phyloP scores from a whole-genome alignment of 2,329 filamentous ascomycete genomes.

The Aspergillus sergii region DNA sequence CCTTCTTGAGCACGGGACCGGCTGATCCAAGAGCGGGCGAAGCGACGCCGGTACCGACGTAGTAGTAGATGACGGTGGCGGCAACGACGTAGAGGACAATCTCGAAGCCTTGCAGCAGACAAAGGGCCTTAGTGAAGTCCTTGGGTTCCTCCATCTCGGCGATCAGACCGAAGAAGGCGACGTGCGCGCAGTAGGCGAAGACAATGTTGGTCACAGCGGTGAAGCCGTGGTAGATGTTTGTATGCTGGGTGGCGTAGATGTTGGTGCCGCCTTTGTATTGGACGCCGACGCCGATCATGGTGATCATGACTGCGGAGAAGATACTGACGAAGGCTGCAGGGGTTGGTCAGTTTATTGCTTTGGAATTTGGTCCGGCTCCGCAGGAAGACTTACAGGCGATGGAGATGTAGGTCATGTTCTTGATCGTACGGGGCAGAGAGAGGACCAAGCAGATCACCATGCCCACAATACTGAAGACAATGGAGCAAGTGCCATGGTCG shows the following conservation, averaged over 20 bases:
- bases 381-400: conserved; percentile 50
- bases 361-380: neutral
- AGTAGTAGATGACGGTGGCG: conserved; percentile 70
- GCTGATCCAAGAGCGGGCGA: conserved; percentile 69
- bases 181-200: conserved; percentile 69
- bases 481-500: conserved; percentile 63
- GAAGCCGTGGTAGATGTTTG: conserved; percentile 58
- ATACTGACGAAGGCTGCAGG: conserved; percentile 64
- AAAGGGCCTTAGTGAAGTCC: conserved; percentile 65
- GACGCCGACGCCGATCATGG: conserved; percentile 67
- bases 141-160: conserved; percentile 64
- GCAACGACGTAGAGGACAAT: conserved; percentile 66
- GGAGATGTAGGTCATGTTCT: conserved; percentile 63
- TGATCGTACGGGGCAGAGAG: conserved; percentile 64
- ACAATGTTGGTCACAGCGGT: conserved; percentile 69
- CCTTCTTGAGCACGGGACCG: conserved; percentile 57
- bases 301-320: conserved; percentile 64
- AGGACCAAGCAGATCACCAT: conserved; percentile 60
- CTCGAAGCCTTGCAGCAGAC: conserved; percentile 61
- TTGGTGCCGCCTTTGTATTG: conserved; percentile 42
- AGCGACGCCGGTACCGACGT: conserved; percentile 61
- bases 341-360: neutral
- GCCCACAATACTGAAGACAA: conserved; percentile 64
- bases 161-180: conserved; percentile 70
- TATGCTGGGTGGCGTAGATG: conserved; percentile 41